A percentile compares a stretch with the other conserved stretches of the same genome.
These are phyloP conservation scores for Xylariaceae sp. DNA, from an alignment of 2,329 filamentous ascomycete genomes.

Conservation along the genomic window DNA sequence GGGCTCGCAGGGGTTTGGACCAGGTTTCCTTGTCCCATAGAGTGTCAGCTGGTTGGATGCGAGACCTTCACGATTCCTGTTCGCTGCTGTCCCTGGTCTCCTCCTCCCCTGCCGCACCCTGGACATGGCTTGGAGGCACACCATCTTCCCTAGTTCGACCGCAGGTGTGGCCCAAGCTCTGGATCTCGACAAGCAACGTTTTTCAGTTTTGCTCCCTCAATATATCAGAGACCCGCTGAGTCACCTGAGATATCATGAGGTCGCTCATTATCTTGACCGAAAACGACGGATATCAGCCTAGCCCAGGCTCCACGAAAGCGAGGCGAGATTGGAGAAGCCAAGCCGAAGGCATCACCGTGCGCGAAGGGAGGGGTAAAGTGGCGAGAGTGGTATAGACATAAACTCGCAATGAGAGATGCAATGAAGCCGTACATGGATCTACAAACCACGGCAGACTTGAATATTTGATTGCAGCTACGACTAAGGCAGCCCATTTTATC, in stretches of 20 bases:
- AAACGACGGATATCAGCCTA: slow-evolving; percentile 10
- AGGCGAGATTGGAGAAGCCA: slow-evolving; percentile 15
- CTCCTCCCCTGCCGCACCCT: slow-evolving; percentile 22
- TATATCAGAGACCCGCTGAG: slow-evolving; percentile 29
- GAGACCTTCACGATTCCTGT: slow-evolving; percentile 16
- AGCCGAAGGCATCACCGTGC: slow-evolving; percentile 24
- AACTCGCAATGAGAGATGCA: too few relatives aligned
- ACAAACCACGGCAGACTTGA: too few relatives aligned
- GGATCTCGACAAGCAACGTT: slow-evolving; percentile 23
- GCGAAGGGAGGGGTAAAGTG: slow-evolving; percentile 21
- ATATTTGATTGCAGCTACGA: too few relatives aligned
- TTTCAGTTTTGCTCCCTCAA: slow-evolving; percentile 14
- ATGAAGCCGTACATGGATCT: too few relatives aligned
- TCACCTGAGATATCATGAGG: slow-evolving; percentile 34
- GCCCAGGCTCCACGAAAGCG: slow-evolving; percentile 11
- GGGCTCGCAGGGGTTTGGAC: slow-evolving; percentile 26
- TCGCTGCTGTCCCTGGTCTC: slow-evolving; percentile 21
- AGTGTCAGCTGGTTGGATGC: slow-evolving; percentile 39
- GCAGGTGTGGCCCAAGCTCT: slow-evolving; percentile 24
- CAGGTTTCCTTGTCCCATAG: slow-evolving; percentile 22
- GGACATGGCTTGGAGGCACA: slow-evolving; percentile 28
- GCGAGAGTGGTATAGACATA: too few relatives aligned
- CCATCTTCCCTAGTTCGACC: slow-evolving; percentile 30
- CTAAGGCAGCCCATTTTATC: too few relatives aligned
- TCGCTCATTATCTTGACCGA: slow-evolving; percentile 20